Percentiles rank a stretch among this genome's conserved stretches.
Conservation (phyloP, 192 early-diverging fungal genomes). For the Mortierella hygrophila region DNA sequence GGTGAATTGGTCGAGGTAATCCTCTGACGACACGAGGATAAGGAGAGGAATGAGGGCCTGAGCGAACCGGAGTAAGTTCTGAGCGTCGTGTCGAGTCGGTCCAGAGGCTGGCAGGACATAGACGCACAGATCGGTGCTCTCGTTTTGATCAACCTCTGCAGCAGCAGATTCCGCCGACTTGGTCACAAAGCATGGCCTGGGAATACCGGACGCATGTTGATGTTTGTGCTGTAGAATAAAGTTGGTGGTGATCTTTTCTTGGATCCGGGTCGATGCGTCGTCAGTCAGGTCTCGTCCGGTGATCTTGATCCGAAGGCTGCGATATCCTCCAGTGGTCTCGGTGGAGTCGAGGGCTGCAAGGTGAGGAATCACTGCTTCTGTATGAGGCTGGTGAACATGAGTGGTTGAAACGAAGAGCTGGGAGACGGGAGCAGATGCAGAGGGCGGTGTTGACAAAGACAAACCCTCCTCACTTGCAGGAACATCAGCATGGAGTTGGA, state of each 20-base stretch:
- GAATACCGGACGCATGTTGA: background rate
- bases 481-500: background rate
- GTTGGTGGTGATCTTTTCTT: constrained; percentile 3
- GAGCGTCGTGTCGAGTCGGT: background rate
- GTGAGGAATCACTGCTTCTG: background rate
- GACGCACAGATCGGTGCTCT: background rate
- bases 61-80: background rate
- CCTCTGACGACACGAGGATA: background rate
- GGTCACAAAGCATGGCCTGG: background rate
- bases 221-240: constrained; percentile 1
- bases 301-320: background rate
- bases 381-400: background rate
- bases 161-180: background rate
- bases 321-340: background rate
- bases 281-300: background rate
- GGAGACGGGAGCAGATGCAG: background rate
- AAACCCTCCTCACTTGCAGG: background rate
- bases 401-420: background rate
- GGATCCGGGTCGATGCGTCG: background rate
- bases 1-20: background rate
- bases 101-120: background rate
- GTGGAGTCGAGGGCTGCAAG: background rate
- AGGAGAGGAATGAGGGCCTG: background rate
- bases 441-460: too few relatives aligned
- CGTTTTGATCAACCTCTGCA: background rate